Evolutionary conservation across 768 basidiomycete genomes (phyloP), one percentile per base, ranked within the genome.

Genomic region (Obba rivulosa): DNA sequence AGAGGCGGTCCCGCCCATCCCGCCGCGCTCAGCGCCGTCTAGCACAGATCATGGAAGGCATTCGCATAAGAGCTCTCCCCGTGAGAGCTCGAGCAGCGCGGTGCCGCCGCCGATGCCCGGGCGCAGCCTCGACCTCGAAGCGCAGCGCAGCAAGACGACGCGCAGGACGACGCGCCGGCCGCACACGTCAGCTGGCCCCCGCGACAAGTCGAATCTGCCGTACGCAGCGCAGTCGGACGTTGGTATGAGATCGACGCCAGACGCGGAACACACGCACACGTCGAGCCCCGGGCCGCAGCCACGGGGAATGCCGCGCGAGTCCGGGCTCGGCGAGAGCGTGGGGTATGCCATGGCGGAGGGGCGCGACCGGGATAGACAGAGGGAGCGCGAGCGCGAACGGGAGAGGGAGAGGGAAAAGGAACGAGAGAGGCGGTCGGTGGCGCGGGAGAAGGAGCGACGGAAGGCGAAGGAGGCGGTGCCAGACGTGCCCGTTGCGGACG

Each of bases 151-250:
- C 39, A 39, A 28, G 52, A 34, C 41, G 59, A 54, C 56, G 43
- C 17, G 36, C 49, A 54, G 48, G 41, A 58, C 51, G 54, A 62
- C 67, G 34, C 72, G 80, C 49, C 68, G 85, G 40, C 85, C 85
- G 28, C 85, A 88, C 59, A 87, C 85, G 20, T 83, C 81, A 50
- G 83, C 83, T n/a, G 85, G 85, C 11, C 81, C 79, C 22, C 69
- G 81, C 50, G 85, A 86, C 59, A 74, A 71, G 60, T 62, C 72
- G 24, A 62, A 63, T 43, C 66, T 55, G 42, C 52, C 58, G 43
- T 64, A 57, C 45, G 44, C 50, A 34, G 51, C 40, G 36, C 23
- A 39, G 16, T 40, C 41, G 23, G 45, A 34, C 50, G 46, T 43
- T 55, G 53, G 41, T 41, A 4, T 48, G 39, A 46, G 41, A 41